These are phyloP conservation scores for Rhodotorula sp. DNA, from an alignment of 1,284 basidiomycete species.

Conservation along the genomic window DNA sequence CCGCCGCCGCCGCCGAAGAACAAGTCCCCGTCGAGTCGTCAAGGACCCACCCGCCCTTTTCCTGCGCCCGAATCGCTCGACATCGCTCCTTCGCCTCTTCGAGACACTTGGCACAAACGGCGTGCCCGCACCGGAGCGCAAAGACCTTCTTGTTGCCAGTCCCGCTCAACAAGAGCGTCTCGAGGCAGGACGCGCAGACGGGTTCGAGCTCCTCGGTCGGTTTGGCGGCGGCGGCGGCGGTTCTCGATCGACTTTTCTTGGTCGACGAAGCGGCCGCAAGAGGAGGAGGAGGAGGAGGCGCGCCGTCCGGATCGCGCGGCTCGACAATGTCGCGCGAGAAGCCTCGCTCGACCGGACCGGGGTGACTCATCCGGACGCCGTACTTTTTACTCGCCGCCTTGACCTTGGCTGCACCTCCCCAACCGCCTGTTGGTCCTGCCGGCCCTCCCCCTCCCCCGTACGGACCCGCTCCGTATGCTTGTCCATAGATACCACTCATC, in stretches of 20 bases:
- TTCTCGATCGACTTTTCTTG: constrained; percentile 7
- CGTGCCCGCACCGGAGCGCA: constrained; percentile 34
- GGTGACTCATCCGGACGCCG: constrained; percentile 32
- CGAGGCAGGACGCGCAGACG: constrained; percentile 33
- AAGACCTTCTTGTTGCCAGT: constrained; percentile 15
- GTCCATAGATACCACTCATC: neutral
- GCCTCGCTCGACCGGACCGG: constrained; percentile 16
- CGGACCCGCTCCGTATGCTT: neutral
- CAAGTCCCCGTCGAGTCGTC: neutral
- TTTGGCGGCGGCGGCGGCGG: neutral
- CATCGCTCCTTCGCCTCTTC: constrained; percentile 18
- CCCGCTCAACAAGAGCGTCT: constrained; percentile 22
- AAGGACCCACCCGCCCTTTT: constrained; percentile 16
- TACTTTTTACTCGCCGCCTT: constrained; percentile 29
- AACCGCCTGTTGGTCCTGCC: constrained; percentile 9
- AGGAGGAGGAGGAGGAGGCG: neutral
- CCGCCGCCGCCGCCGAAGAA: neutral
- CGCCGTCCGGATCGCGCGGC: constrained; percentile 15
- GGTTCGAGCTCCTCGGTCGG: constrained; percentile 15
- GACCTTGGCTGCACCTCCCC: constrained; percentile 34
- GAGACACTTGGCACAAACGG: constrained; percentile 34
- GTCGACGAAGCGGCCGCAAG: neutral
- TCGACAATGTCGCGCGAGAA: constrained; percentile 35
- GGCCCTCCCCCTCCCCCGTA: neutral
- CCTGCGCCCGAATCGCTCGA: constrained; percentile 12